Percentiles rank a stretch among this genome's conserved stretches.
Conservation (phyloP, 371 early-diverging fungal genomes). For the Apophysomyces trapeziformis region DNA sequence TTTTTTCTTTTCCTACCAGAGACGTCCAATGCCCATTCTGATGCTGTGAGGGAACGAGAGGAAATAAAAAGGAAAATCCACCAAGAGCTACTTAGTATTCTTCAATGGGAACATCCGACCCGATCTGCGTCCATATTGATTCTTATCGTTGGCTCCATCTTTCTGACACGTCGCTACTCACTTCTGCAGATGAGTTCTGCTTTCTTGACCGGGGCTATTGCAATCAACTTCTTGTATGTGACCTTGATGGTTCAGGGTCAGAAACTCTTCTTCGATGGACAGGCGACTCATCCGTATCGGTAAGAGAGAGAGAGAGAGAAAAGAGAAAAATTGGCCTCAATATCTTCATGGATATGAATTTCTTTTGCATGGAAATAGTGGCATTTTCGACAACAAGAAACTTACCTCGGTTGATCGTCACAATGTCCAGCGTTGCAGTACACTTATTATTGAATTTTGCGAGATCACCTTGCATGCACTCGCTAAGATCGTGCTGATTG, state of each 20-base stretch:
- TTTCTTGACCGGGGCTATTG: constrained; percentile 13
- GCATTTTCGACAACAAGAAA: constrained; percentile 7
- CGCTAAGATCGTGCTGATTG: constrained; percentile 18
- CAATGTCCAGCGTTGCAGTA: constrained; percentile 10
- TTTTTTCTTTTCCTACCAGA: no score
- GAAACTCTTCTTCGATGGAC: constrained; percentile 12
- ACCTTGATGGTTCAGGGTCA: constrained; percentile 16
- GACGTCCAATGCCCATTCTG: not conserved
- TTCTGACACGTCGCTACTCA: constrained; percentile 23
- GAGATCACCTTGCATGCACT: constrained; percentile 17
- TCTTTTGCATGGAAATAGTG: not conserved
- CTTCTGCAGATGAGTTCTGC: constrained; percentile 18
- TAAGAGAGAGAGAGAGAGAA: not conserved
- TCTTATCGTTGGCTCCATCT: constrained; percentile 4
- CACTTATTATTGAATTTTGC: constrained; percentile 12
- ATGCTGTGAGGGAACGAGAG: not conserved
- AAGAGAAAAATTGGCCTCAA: no score
- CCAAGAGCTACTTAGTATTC: not conserved
- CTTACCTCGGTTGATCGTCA: not conserved
- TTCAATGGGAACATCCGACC: constrained; percentile 21
- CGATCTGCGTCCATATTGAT: constrained; percentile 16
- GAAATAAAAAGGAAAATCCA: not conserved
- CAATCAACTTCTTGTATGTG: constrained; percentile 21
- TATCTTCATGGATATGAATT: not conserved
- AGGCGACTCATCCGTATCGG: constrained; percentile 16